Base-by-base conservation (phyloP, 2,329 filamentous ascomycete genomes). In the Ophiosphaerella korrae region DNA sequence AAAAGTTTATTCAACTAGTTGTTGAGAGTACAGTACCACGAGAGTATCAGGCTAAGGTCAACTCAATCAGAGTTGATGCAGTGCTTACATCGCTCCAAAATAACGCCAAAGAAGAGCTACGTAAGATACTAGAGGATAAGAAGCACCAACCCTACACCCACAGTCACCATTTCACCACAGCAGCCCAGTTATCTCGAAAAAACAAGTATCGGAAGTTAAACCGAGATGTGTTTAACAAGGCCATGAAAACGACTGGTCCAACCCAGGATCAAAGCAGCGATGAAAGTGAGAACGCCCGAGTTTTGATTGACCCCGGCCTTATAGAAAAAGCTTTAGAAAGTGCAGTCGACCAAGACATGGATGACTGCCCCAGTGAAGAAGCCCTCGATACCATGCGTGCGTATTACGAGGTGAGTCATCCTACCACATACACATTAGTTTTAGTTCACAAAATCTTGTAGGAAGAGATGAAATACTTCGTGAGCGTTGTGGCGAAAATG, bases 101-200 rank as follows among this genome's bases (percentile, higher is more conserved):
- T 50, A 6, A 45, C 23, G 67, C 46, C 0, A 63, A 75, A 4
- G 48, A 53, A 0, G 82, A 82, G 58, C 68, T 77, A 0, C 46
- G 52, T 0, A 75, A 80, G 42, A 61, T 86, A 3, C 63, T 86
- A 0, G 58, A 66, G 12, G 78, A 80, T 64, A 78, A 72, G 54
- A 63, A 66, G 12, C 60, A 72, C 0, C 78, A 82, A 55, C 79
- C 79, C 0, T 80, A 83, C 34, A 84, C 81, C 0, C 84, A 84
- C 52, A 82, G 83, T 36, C 66, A 77, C 9, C 45, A 32, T 32
- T 45, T 36, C 36, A 41, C 42, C 8, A 37, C 41, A 21, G 37
- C 3, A 5, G 7, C 42, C 11, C 48, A 50, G 33, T 45, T 37
- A 37, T 23, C 13, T 2, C 42, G 48, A 16, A 37, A 44, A 9